Conservation (phyloP, 345 rosid species). For the Pistacia vera region DNA sequence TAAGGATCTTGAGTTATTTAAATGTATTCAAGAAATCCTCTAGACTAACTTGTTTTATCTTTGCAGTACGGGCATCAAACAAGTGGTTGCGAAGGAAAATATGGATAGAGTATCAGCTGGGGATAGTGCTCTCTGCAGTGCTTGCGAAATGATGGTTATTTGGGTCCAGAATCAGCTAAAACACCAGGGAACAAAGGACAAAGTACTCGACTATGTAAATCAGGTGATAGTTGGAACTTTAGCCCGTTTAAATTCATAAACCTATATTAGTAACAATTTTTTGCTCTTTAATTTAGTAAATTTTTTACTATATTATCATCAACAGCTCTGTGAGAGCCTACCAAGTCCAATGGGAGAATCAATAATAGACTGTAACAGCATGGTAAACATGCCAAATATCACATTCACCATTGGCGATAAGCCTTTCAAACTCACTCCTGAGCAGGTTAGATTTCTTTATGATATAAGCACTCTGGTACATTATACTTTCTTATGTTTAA, state of each 20-base stretch:
- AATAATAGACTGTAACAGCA: slow-evolving; percentile 45
- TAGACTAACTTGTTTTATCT: background rate
- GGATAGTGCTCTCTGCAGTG: slow-evolving; percentile 42
- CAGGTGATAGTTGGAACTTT: slow-evolving; percentile 39
- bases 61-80: slow-evolving; percentile 41
- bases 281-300: background rate
- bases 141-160: slow-evolving; percentile 68
- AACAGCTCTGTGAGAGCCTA: slow-evolving; percentile 67
- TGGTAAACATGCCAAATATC: slow-evolving; percentile 56
- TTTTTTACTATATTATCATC: background rate
- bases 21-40: background rate
- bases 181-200: slow-evolving; percentile 55
- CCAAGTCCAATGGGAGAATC: slow-evolving; percentile 76
- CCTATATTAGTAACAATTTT: background rate
- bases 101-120: slow-evolving; percentile 22
- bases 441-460: slow-evolving; percentile 49
- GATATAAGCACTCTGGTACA: background rate
- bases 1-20: background rate
- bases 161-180: slow-evolving; percentile 74
- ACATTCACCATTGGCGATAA: slow-evolving; percentile 63
- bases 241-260: background rate
- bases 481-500: background rate
- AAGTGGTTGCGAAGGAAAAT: slow-evolving; percentile 45
- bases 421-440: slow-evolving; percentile 64
- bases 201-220: slow-evolving; percentile 49